Base-by-base conservation (phyloP, 1,284 basidiomycete species). In the Puccinia coronata region DNA sequence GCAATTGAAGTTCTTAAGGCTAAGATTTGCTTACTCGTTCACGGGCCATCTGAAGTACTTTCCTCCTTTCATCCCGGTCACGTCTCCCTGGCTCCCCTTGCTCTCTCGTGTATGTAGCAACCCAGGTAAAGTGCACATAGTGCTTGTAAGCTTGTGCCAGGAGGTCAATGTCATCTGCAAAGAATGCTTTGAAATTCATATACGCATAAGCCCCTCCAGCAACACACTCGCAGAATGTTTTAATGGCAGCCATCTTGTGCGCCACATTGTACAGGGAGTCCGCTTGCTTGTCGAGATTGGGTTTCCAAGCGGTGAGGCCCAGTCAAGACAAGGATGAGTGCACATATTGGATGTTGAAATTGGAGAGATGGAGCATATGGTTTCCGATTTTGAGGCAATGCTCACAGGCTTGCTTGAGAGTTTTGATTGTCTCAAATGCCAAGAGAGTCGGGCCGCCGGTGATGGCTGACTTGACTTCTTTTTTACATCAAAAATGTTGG, bases 231-330 rank as follows among this genome's bases (percentile, higher is more conserved):
- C 59, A 28, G 43, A 77, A 77, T 3, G 63, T 65, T 23, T 28
- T n/a, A 16, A 77, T 14, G 25, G 57, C 53, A 16, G 25, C 55
- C 8, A 75, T 75, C 34, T 39, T 25, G 55, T 53, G 55, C 14
- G 74, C 74, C 36, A 23, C 28, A n/a, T 63, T 76, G 59, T 76
- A 76, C 4, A 76, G 57, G 2, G 75, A 65, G 31, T 77, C 43
- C 1, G 31, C 12, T 23, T 14, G 34, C 8, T 63, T 39, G 23
- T 77, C 61, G 31, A 77, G 47, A 39, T 77, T 43, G 12, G 75
- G 75, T 20, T 1, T 41, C 75, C 75, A 77, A 12, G 25, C 23
- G 49, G 31, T 3, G 23, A 77, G 25, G 9, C 75, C 75, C 11
- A 77, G 55, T 31, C 61, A 61, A 12, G 75, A 57, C 39, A 67